These are phyloP conservation scores for Teunomyces cretensis DNA, from an alignment of 805 yeast species.

Conservation along the genomic window DNA sequence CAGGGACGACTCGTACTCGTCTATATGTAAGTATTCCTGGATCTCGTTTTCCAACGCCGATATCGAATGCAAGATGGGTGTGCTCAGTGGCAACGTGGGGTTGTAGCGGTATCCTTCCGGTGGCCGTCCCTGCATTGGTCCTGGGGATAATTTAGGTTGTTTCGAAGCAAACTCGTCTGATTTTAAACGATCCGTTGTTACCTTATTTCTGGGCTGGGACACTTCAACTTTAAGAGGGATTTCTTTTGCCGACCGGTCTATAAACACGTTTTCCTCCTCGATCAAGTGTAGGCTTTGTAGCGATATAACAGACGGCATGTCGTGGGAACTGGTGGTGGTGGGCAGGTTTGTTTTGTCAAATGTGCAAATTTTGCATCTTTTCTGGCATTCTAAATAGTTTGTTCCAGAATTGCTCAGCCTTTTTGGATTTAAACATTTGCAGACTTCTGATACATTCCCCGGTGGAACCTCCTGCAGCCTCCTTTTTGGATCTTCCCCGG, in stretches of 20 bases:
- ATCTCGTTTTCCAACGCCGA: not conserved
- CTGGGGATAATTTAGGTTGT: not conserved
- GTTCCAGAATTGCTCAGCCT: not conserved
- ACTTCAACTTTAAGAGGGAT: too few relatives aligned
- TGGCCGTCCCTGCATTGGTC: not conserved
- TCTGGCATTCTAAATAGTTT: too few relatives aligned
- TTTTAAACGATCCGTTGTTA: too few relatives aligned
- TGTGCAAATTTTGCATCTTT: too few relatives aligned
- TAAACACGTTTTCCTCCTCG: too few relatives aligned
- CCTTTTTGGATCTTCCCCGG: not conserved
- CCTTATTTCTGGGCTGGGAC: too few relatives aligned
- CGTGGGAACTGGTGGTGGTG: too few relatives aligned
- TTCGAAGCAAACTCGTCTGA: not conserved
- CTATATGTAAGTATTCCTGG: not conserved
- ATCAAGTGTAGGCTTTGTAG: too few relatives aligned
- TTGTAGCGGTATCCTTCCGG: not conserved
- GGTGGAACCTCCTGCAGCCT: not conserved
- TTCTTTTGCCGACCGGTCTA: too few relatives aligned
- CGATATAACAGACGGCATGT: too few relatives aligned
- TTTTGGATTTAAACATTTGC: not conserved
- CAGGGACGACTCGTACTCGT: not conserved
- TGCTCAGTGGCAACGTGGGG: not conserved
- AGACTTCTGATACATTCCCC: not conserved
- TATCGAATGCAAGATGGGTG: not conserved
- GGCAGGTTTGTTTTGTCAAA: too few relatives aligned